These are phyloP conservation scores for Hypoxylon subgilvum DNA, from an alignment of 495 filamentous ascomycete species.

Conservation along the genomic window DNA sequence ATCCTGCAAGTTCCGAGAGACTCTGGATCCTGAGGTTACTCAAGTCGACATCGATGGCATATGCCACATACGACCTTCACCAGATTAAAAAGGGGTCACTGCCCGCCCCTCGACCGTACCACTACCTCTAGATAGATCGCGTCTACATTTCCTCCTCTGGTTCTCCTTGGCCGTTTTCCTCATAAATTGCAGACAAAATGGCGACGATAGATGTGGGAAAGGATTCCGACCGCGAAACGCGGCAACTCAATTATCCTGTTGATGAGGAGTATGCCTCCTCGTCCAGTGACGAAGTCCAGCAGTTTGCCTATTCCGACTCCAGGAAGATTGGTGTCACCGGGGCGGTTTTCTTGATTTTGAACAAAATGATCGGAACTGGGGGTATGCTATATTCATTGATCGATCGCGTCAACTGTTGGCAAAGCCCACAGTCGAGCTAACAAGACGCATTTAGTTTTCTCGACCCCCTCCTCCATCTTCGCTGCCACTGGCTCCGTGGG, in stretches of 20 bases:
- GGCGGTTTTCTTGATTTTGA: conserved; percentile 60
- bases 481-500: conserved; percentile 55
- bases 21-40: conserved; percentile 16
- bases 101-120: conserved; percentile 2
- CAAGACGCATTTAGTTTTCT: conserved; percentile 49
- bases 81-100: conserved; percentile 11
- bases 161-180: background rate
- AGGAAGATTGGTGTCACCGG: conserved; percentile 59
- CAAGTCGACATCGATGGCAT: conserved; percentile 14
- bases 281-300: conserved; percentile 44
- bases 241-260: conserved; percentile 10
- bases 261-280: conserved; percentile 34
- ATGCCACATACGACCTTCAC: conserved; percentile 10
- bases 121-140: too few species aligned
- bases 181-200: conserved; percentile 17
- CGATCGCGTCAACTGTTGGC: background rate
- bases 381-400: conserved; percentile 38
- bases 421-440: background rate
- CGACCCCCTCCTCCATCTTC: conserved; percentile 57
- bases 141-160: background rate
- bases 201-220: conserved; percentile 19
- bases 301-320: conserved; percentile 51
- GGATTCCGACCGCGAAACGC: conserved; percentile 26
- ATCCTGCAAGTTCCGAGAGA: conserved; percentile 14
- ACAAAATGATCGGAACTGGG: conserved; percentile 66